These are phyloP conservation scores for Daldinia concentrica DNA, from an alignment of 495 filamentous ascomycete genomes.

Conservation along the genomic window DNA sequence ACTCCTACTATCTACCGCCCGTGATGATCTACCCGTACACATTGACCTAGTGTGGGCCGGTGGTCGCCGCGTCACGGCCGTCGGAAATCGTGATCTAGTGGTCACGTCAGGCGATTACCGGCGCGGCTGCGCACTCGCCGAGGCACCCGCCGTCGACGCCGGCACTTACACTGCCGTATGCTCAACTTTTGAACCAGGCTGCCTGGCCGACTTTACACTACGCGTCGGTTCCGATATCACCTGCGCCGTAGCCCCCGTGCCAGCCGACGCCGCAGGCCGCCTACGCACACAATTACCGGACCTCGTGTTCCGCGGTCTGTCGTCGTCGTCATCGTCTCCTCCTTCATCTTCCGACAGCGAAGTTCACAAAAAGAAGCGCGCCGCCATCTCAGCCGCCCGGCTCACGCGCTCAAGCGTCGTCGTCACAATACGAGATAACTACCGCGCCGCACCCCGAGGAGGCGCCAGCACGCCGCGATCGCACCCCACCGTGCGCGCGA, in stretches of 20 bases:
- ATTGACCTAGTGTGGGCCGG: slow-evolving; percentile 82
- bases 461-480: slow-evolving; percentile 41
- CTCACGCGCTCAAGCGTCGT: slow-evolving; percentile 68
- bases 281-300: slow-evolving; percentile 62
- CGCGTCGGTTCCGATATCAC: slow-evolving; percentile 69
- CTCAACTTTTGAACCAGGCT: slow-evolving; percentile 84
- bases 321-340: slow-evolving; percentile 46
- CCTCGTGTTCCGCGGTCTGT: slow-evolving; percentile 33
- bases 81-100: slow-evolving; percentile 80
- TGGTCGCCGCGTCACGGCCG: slow-evolving; percentile 71
- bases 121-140: slow-evolving; percentile 76
- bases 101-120: slow-evolving; percentile 84
- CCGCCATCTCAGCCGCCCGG: slow-evolving; percentile 59
- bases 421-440: slow-evolving; percentile 10
- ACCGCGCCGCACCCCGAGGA: slow-evolving; percentile 16
- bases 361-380: slow-evolving; percentile 55
- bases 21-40: slow-evolving; percentile 73
- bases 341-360: slow-evolving; percentile 39
- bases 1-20: slow-evolving; percentile 73
- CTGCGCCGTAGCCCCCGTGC: slow-evolving; percentile 63
- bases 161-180: slow-evolving; percentile 88
- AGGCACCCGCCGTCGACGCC: slow-evolving; percentile 62
- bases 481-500: slow-evolving; percentile 67
- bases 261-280: slow-evolving; percentile 73
- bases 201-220: slow-evolving; percentile 78